Base-by-base conservation (phyloP, 31 red algal genomes). In the Endocladia muricata region DNA sequence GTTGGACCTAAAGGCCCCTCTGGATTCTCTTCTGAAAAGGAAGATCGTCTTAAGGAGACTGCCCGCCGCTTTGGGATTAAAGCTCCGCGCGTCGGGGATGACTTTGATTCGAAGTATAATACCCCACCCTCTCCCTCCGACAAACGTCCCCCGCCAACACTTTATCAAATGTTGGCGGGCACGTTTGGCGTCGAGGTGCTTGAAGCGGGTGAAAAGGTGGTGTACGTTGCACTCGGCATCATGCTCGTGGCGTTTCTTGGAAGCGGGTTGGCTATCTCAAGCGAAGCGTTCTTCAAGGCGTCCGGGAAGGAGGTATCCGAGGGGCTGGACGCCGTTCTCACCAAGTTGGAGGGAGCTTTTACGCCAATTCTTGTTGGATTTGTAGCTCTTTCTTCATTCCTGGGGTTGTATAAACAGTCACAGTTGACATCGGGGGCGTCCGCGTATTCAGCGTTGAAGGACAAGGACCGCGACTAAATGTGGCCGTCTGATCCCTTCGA, bases 381-480 rank as follows among this genome's bases (percentile, higher is more conserved):
- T 55, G 41, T 90, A 0, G 70, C 60, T 30, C 25, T 77, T 6
- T 83, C 78, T 25, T 90, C 86, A 2, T n/a, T 90, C 38, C 41
- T 82, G 57, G 86, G 86, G 3, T 25, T 90, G 37, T 83, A 77
- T 41, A 90, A 90, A 28, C 86, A 90, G 60, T 82, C 86, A 5
- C 86, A 90, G 78, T 55, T 90, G 41, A 59, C 63, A 8, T 82
- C 86, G 19, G 86, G 86, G 11, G 70, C 71, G 19, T 70, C 86
- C 35, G 49, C 54, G 17, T 90, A 90, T 44, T 54, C 63, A n/a
- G 61, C 55, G 41, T 37, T 85, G 19, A 72, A 70, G 25, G 70
- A 76, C 19, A 55, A 67, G 42, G 81, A 85, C 59, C 25, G 28
- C 3, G 71, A 75, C 8, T 38, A 33, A 68, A 49, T 19, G 8